Percentiles rank a stretch among this genome's conserved stretches.
Conservation (phyloP, 495 filamentous ascomycete genomes). For the Penicillium samsonianum region DNA sequence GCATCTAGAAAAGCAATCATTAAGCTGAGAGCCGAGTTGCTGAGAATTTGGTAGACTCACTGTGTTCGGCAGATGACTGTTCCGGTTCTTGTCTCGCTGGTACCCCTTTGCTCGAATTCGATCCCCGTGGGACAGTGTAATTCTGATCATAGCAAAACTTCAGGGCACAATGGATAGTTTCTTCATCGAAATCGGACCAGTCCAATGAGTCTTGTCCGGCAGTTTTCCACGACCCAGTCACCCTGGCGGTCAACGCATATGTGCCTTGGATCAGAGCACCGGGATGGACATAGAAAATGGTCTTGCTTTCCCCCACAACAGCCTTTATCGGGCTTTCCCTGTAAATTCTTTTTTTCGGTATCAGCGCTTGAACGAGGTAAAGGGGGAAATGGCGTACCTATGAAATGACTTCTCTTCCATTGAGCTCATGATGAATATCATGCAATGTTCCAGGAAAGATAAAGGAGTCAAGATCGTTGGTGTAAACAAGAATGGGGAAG, state of each 20-base stretch:
- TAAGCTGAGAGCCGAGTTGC: background rate
- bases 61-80: background rate
- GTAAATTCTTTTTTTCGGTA: background rate
- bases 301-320: background rate
- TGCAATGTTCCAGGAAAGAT: too few species aligned
- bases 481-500: too few species aligned
- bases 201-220: background rate
- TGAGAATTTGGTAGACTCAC: background rate
- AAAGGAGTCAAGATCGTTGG: too few species aligned
- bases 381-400: too few species aligned
- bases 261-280: background rate
- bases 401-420: too few species aligned
- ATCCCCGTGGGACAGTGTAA: background rate
- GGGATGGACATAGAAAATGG: background rate
- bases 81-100: background rate
- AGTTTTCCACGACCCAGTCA: background rate
- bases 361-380: too few species aligned
- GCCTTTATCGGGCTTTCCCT: background rate
- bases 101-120: background rate
- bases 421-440: too few species aligned
- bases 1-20: background rate
- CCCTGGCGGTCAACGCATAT: background rate
- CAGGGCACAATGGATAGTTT: background rate
- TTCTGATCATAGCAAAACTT: background rate
- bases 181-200: background rate